phyloP scores from a whole-genome alignment of 148 eudicot genomes.

The Heliamphora exappendiculata region DNA sequence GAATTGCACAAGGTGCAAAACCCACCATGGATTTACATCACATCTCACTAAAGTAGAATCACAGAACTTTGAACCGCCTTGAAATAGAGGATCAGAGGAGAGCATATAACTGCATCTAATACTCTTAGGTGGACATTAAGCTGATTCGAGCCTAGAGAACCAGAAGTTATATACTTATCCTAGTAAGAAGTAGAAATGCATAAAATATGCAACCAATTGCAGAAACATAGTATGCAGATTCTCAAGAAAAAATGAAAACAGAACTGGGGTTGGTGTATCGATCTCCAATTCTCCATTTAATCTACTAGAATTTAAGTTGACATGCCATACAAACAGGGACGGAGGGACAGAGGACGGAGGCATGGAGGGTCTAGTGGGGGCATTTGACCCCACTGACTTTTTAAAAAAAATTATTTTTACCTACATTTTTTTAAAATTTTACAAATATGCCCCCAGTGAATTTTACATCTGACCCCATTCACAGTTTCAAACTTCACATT shows the following conservation, averaged over 20 bases:
- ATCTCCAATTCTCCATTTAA: neutral
- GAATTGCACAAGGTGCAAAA: neutral
- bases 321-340: neutral
- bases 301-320: neutral
- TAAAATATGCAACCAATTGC: constrained; percentile 5
- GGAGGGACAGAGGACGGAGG: no score
- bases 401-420: no score
- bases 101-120: neutral
- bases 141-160: neutral
- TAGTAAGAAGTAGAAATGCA: neutral
- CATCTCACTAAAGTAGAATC: neutral
- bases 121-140: neutral
- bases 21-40: neutral
- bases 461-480: no score
- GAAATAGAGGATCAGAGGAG: neutral
- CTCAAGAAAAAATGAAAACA: neutral
- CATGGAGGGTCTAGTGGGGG: no score
- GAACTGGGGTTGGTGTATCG: neutral
- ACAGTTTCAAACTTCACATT: no score
- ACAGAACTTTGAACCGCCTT: neutral
- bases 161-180: neutral
- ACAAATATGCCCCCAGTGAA: no score
- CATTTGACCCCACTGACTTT: no score
- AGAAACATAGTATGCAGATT: neutral
- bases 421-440: no score